Evolutionary conservation across 345 rosid species (phyloP).

Genomic region (Sisymbrium irio): DNA sequence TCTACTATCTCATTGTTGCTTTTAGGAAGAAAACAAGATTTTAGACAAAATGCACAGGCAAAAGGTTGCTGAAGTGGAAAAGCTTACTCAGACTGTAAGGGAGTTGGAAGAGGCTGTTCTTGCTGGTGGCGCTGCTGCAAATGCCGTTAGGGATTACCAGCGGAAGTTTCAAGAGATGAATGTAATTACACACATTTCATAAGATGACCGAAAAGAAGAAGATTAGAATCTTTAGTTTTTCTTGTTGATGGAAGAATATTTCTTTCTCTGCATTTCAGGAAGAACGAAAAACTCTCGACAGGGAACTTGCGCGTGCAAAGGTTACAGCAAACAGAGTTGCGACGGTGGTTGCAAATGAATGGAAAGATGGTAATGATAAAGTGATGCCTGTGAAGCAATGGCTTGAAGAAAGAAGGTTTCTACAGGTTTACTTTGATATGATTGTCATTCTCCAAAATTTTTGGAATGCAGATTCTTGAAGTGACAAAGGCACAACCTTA

Average conservation of each 20-base stretch:
- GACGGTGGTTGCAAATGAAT: conserved; percentile 94
- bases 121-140: conserved; percentile 99
- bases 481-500: not conserved
- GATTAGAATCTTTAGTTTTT: not conserved
- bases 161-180: conserved; percentile 99
- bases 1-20: not conserved
- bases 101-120: conserved; percentile 99
- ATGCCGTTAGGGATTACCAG: conserved; percentile 97
- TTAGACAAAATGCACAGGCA: conserved; percentile 94
- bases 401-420: conserved; percentile 95
- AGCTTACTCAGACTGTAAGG: conserved; percentile 92
- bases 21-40: conserved; percentile 93
- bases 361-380: conserved; percentile 98
- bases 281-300: conserved; percentile 92
- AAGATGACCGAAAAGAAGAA: not conserved
- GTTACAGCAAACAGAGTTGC: conserved; percentile 98
- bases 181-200: conserved; percentile 39
- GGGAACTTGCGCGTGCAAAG: conserved; percentile 97
- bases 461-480: not conserved
- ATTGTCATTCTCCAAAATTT: conserved; percentile 7
- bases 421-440: conserved; percentile 57
- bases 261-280: conserved; percentile 48
- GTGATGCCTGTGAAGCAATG: conserved; percentile 99
- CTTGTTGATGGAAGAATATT: not conserved
- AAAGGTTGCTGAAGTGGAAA: conserved; percentile 98